Evolutionary conservation across 192 early-diverging fungal species (phyloP).

Genomic region (Rhizoclosmatium globosum): DNA sequence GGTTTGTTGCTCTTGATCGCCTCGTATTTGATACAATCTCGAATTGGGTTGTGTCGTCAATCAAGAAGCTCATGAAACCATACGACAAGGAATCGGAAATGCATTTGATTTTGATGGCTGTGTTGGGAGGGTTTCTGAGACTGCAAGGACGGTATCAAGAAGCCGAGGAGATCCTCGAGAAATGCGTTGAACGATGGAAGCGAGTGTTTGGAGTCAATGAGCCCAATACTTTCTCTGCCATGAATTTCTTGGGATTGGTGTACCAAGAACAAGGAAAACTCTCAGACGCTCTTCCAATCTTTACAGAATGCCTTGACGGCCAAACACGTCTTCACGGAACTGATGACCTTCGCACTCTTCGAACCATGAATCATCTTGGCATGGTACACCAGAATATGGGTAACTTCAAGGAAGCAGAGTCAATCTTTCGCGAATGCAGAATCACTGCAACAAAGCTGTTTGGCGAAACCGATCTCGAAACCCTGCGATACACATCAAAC

Average conservation of each 20-base stretch:
- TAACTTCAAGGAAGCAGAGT: background rate
- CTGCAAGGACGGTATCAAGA: background rate
- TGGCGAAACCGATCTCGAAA: too few relatives aligned
- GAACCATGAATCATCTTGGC: background rate
- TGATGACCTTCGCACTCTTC: too few relatives aligned
- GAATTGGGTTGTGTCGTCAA: background rate
- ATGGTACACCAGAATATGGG: background rate
- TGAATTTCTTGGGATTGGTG: background rate
- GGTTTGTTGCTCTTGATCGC: background rate
- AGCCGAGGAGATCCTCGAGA: background rate
- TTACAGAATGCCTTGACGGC: too few relatives aligned
- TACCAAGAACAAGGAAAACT: background rate
- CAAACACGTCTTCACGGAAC: too few relatives aligned
- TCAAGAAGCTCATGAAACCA: too few relatives aligned
- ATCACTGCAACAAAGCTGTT: too few relatives aligned
- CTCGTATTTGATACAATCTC: background rate
- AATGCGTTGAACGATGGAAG: background rate
- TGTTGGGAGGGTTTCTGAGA: background rate
- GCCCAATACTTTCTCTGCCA: background rate
- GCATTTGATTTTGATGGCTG: background rate
- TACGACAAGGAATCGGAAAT: background rate
- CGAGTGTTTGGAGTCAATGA: background rate
- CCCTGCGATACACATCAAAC: too few relatives aligned
- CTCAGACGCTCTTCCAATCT: background rate
- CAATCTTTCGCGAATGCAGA: too few relatives aligned